Evolutionary conservation across 306 rosid genomes (phyloP), one percentile per base, ranked within the genome.

Genomic region (Arachis hypogaea): DNA sequence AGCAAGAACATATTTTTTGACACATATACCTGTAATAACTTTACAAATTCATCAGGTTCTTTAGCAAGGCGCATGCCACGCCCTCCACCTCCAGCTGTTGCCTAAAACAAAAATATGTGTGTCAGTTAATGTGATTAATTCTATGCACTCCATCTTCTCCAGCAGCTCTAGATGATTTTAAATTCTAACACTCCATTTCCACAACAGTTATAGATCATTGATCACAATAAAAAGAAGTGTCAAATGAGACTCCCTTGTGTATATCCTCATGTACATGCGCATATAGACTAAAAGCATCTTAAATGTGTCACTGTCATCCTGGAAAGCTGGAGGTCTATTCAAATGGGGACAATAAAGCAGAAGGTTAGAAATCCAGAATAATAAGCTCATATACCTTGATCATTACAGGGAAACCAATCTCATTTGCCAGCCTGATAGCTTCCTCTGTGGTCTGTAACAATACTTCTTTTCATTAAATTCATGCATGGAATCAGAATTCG

Each of bases 81-180:
- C 64, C 99, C 99, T 80, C 99, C 97, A 61, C 99, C 99, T 66
- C 99, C 99, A 9, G 97, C 99, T 58, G 97, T 94, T 80, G 99
- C 99, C 97, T 94, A 73, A 47, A 74, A 81, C 80, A 68, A 77
- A 30, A 71, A 77, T 38, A 77, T 40, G 38, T 29, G 74, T 73
- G 73, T 83, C 82, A 88, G 82, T 49, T 49, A n/a, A 49, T 11
- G 55, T 49, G 10, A 3, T 9, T 11, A 47, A 7, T 2, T 47
- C 52, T 7, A 47, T 9, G 49, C 7, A 45, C 49, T 33, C 38
- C 4, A 33, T 43, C 5, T 43, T 43, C 46, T 43, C 5, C 8
- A 43, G 57, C 29, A 65, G 72, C 36, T 63, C 65, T 54, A 64
- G 55, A 40, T 12, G 38, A 54, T 7, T 28, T 54, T 68, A 14